Base-by-base conservation (phyloP, 2,329 filamentous ascomycete genomes). In the Penicillium sp. region DNA sequence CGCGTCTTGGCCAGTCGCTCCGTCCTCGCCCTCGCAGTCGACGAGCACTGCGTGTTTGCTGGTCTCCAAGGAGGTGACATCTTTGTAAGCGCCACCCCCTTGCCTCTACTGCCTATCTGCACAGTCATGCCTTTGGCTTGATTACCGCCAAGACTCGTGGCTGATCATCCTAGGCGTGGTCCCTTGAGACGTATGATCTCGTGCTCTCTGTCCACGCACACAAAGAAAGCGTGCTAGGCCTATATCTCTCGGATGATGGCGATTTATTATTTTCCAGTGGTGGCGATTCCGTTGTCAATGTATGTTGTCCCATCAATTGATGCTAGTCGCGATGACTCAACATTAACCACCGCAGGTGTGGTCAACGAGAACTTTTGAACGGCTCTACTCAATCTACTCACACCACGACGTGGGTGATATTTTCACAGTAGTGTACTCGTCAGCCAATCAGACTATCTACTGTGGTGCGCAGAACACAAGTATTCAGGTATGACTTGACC, bases 61-160 rank as follows among this genome's bases (percentile, higher is more conserved):
- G 94, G 94, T 39, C 92, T 94, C 1, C 92, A 97, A 71, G 90
- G 91, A 59, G 94, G 94, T 57, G 91, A 97, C 76, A 96, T 99
- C 57, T 81, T 95, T 43, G 88, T 84, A 73, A 57, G 76, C 72
- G 42, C 18, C 2, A 14, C 31, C 45, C 18, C 18, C 18, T 18
- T 18, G 18, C 18, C 18, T 18, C 18, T 18, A 18, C 18, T 9
- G 8, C 42, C 22, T 38, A 11, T 22, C 6, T 9, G 14, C 34
- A 34, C 13, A 3, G 34, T 10, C 11, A 31, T 32, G 31, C 32
- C 34, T 13, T 24, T 13, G 14, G n/a, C 32, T 6, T 36, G 13
- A 8, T 7, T 5, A 14, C 29, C 31, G 29, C 42, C 40, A 27
- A 21, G 9, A n/a, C 16, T 36, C 16, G n/a, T 50, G 42, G 55